Percentiles rank a stretch among this genome's conserved stretches.
Conservation (phyloP, 2,329 filamentous ascomycete species). For the Verticillium isaacii region DNA sequence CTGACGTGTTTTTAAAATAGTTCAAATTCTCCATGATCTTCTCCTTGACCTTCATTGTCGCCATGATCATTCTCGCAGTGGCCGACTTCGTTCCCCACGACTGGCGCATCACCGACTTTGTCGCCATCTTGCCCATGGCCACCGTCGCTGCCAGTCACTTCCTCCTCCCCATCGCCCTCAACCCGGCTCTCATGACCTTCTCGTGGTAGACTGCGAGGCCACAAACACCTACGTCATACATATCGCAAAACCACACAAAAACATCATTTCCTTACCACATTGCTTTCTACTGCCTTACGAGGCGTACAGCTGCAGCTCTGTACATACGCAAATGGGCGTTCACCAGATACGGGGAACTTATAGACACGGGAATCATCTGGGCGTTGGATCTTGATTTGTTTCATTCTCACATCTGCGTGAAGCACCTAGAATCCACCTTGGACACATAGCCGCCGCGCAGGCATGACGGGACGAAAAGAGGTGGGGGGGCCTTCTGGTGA, state of each 20-base stretch:
- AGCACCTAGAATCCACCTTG: slow-evolving; percentile 7
- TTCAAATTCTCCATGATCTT: slow-evolving; percentile 73
- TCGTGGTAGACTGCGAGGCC: slow-evolving; percentile 54
- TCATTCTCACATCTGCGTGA: slow-evolving; percentile 1
- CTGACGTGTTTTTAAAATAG: slow-evolving; percentile 19
- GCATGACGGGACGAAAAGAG: slow-evolving; percentile 2
- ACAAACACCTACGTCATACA: neutral
- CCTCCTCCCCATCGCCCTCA: slow-evolving; percentile 66
- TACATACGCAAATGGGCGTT: slow-evolving; percentile 2
- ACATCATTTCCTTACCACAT: slow-evolving; percentile 1
- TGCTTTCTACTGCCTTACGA: slow-evolving; percentile 4
- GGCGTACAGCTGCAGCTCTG: slow-evolving; percentile 3
- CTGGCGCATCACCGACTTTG: slow-evolving; percentile 66
- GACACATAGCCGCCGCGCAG: slow-evolving; percentile 1
- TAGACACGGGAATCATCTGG: slow-evolving; percentile 6
- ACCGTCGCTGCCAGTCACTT: slow-evolving; percentile 67
- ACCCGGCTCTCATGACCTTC: slow-evolving; percentile 77
- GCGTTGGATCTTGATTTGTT: slow-evolving; percentile 8
- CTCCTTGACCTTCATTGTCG: slow-evolving; percentile 49
- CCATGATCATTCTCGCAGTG: slow-evolving; percentile 61
- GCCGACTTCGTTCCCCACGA: slow-evolving; percentile 60
- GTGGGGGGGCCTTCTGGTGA: neutral
- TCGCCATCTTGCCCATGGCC: slow-evolving; percentile 72
- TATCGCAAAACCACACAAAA: neutral
- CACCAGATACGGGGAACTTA: slow-evolving; percentile 7